Evolutionary conservation across 257 asterid species (phyloP), one percentile per base, ranked within the genome.

Genomic region (Nicotiana tabacum): DNA sequence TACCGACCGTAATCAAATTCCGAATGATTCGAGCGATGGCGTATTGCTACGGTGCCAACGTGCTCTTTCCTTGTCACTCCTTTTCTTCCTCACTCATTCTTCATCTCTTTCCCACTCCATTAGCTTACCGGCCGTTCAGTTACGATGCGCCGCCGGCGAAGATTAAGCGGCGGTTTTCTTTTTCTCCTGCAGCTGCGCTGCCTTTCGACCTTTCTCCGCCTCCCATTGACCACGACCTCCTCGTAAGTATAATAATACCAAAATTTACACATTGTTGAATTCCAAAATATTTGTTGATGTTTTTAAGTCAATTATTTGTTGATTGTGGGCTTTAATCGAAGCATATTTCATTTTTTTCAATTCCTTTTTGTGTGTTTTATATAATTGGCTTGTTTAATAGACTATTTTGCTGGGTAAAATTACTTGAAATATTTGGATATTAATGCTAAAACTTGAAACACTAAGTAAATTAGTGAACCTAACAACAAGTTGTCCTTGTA

Each of bases 191-290:
- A 67, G 55, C 83, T 55, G 86, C 91, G 24, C 83, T 93, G 88
- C 98, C 98, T 57, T 95, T 92, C 86, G 97, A 95, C 87, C 93
- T 90, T 85, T 89, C 97, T 10, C 98, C 98, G 70, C 98, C 98
- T 83, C 98, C 98, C 35, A 93, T 95, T 77, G 99, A 93, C 90
- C 93, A 90, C 83, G 97, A 87, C 86, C 88, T 90, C 37, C 83
- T 84, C 39, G 97, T 95, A 86, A 83, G 92, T 85, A 11, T 48
- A 5, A 29, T 29, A 4, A 21, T 24, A 21, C 37, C 60, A 43
- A 72, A 37, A n/a, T 70, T 8, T n/a, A 43, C 24, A 21, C 29
- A 18, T 68, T 29, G 43, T 65, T 65, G 21, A 12, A 29, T 65
- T 37, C 3, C 61, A 46, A 74, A 12, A 46, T 74, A 60, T 46